A percentile compares a stretch with the other conserved stretches of the same genome.
These are phyloP conservation scores for Fusarium agapanthi DNA, from an alignment of 2,329 filamentous ascomycete species.

Conservation along the genomic window DNA sequence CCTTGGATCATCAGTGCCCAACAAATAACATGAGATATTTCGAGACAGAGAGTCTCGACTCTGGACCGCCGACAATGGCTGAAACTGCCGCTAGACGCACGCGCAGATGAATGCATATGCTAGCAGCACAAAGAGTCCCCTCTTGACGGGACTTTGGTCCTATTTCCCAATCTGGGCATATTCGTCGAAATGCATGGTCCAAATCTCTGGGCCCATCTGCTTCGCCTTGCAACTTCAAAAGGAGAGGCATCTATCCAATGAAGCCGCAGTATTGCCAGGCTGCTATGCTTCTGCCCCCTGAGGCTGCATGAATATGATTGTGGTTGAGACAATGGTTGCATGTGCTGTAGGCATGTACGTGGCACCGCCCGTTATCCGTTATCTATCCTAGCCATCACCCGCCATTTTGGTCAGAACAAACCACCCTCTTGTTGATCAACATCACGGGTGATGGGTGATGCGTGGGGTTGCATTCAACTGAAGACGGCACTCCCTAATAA, in stretches of 20 bases:
- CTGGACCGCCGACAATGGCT: conserved; percentile 1
- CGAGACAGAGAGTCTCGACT: conserved; percentile 4
- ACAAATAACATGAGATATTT: conserved; percentile 6
- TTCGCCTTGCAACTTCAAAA: conserved; percentile 25
- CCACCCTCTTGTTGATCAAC: conserved; percentile 26
- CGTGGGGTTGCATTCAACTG: conserved; percentile 22
- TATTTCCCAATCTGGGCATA: conserved; percentile 34
- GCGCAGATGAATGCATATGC: conserved; percentile 4
- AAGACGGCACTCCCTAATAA: not conserved
- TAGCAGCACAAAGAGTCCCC: conserved; percentile 27
- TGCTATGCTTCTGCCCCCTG: conserved; percentile 26
- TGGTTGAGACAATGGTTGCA: conserved; percentile 1
- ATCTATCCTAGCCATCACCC: conserved; percentile 23
- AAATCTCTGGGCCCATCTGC: conserved; percentile 25
- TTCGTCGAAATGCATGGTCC: conserved; percentile 30
- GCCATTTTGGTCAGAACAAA: conserved; percentile 6
- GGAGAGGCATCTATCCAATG: conserved; percentile 9
- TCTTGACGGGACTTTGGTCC: conserved; percentile 25
- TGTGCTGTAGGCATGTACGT: conserved; percentile 21
- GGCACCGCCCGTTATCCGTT: conserved; percentile 34
- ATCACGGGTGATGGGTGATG: conserved; percentile 10
- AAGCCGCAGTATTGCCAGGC: conserved; percentile 28
- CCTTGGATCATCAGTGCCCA: not conserved
- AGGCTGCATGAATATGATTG: conserved; percentile 10
- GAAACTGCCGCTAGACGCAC: conserved; percentile 21